Percentiles rank a stretch among this genome's conserved stretches.
Conservation (phyloP, 2,329 filamentous ascomycete genomes). For the Ceratocystis ficicola region DNA sequence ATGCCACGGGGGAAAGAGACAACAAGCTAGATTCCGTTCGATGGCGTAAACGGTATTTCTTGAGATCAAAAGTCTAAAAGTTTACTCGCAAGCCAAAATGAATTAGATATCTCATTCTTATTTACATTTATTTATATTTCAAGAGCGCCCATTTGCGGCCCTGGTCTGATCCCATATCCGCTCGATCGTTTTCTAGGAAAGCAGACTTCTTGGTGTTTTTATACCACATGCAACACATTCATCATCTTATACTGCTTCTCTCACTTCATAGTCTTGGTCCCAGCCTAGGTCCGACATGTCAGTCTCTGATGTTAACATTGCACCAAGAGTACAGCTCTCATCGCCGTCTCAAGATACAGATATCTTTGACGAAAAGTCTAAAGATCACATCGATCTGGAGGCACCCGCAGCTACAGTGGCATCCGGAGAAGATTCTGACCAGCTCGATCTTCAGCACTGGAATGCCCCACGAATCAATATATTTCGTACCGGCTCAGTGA, state of each 20-base stretch:
- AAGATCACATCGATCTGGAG: background rate
- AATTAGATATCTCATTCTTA: background rate
- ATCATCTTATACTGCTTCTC: background rate
- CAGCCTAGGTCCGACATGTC: background rate
- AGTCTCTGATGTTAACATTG: background rate
- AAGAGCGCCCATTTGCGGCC: background rate
- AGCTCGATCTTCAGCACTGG: slow-evolving; percentile 41
- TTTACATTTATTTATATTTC: background rate
- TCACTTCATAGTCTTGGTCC: background rate
- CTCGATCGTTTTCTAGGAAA: background rate
- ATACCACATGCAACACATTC: background rate
- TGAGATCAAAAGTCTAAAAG: background rate
- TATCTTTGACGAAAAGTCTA: slow-evolving; percentile 15
- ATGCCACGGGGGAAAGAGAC: background rate
- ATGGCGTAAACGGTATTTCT: background rate
- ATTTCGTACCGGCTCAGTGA: slow-evolving; percentile 45
- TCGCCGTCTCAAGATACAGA: slow-evolving; percentile 7
- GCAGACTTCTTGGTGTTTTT: background rate
- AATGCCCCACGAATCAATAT: slow-evolving; percentile 49
- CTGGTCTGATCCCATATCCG: background rate
- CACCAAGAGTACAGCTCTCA: background rate
- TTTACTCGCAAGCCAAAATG: background rate
- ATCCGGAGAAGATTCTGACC: slow-evolving; percentile 16
- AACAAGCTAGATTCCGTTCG: background rate
- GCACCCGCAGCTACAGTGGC: background rate